Conservation (phyloP, 306 rosid genomes). For the Rosa chinensis region DNA sequence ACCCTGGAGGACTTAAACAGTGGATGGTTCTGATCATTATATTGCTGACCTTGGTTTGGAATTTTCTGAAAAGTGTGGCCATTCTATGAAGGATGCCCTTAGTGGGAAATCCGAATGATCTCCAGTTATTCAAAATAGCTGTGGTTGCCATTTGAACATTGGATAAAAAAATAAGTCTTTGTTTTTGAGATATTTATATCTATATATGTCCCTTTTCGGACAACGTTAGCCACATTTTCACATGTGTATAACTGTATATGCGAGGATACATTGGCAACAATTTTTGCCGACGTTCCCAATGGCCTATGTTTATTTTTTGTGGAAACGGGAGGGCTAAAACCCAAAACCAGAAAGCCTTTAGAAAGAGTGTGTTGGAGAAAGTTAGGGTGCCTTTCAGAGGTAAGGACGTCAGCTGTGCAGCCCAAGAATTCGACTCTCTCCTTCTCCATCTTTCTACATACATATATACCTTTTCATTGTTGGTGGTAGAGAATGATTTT, state of each 20-base stretch:
- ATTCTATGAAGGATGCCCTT: neutral
- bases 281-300: neutral
- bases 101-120: neutral
- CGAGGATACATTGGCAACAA: neutral
- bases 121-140: neutral
- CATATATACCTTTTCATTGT: neutral
- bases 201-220: neutral
- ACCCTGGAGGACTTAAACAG: neutral
- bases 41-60: neutral
- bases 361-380: neutral
- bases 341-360: neutral
- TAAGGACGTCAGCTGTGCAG: neutral
- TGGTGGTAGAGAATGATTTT: neutral
- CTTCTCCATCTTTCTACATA: neutral
- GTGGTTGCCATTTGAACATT: neutral
- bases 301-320: neutral
- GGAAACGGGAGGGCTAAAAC: neutral
- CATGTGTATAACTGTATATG: neutral
- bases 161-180: neutral
- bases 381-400: neutral
- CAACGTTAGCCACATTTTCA: neutral
- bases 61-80: neutral
- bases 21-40: neutral
- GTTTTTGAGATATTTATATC: neutral
- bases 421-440: neutral